These are phyloP conservation scores for Striga hermonthica DNA, from an alignment of 305 asterid species.

Conservation along the genomic window DNA sequence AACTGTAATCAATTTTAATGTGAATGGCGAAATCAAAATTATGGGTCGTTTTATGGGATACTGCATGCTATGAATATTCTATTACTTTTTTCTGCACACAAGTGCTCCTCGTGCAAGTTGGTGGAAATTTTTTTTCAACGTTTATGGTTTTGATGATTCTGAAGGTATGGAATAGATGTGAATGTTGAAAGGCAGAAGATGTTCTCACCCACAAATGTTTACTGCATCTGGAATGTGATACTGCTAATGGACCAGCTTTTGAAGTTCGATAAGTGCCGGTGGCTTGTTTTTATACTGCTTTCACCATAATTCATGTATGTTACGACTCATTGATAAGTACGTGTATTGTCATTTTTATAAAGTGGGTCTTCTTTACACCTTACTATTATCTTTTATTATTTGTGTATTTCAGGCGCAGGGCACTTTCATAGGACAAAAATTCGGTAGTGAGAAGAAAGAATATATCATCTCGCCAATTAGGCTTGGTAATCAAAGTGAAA, in stretches of 20 bases:
- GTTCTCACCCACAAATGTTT: constrained; percentile 83
- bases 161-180: constrained; percentile 92
- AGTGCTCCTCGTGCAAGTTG: constrained; percentile 2
- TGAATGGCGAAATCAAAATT: constrained; percentile 6
- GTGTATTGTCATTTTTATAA: too few species aligned
- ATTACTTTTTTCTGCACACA: too few species aligned
- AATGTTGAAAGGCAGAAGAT: constrained; percentile 87
- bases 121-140: constrained; percentile 2
- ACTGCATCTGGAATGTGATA: constrained; percentile 79
- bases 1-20: neutral
- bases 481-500: constrained; percentile 62
- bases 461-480: constrained; percentile 43
- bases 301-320: neutral
- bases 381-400: too few species aligned
- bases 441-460: constrained; percentile 45
- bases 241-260: constrained; percentile 80
- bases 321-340: too few species aligned
- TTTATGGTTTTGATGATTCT: constrained; percentile 31
- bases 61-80: neutral
- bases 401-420: too few species aligned
- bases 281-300: constrained; percentile 26
- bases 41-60: neutral
- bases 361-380: too few species aligned
- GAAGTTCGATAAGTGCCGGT: constrained; percentile 98
- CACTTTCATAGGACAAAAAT: constrained; percentile 24